A percentile compares a stretch with the other conserved stretches of the same genome.
Conservation (phyloP, 257 asterid genomes). For the Solanum habrochaites region DNA sequence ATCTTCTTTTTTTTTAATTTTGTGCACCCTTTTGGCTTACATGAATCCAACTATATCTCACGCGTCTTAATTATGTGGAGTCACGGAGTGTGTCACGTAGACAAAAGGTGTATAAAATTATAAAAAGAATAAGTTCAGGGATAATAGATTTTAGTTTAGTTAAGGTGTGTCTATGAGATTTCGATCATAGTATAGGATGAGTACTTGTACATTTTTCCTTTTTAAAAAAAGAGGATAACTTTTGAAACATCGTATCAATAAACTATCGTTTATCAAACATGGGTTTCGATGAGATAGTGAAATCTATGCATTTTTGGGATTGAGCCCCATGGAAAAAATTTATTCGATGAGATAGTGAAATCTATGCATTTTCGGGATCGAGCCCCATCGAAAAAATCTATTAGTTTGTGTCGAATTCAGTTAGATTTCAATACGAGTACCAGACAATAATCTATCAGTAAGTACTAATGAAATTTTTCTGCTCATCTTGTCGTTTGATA, state of each 20-base stretch:
- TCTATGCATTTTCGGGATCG: rapidly evolving
- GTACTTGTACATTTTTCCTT: too few species aligned
- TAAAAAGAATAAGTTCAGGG: too few species aligned
- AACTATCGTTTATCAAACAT: background rate
- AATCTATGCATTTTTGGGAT: rapidly evolving
- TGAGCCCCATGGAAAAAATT: background rate
- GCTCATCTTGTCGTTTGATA: background rate
- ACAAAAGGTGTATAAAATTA: too few species aligned
- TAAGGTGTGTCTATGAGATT: too few species aligned
- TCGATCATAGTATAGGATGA: too few species aligned
- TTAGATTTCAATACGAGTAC: too few species aligned
- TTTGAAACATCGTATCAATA: background rate
- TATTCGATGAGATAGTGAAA: background rate
- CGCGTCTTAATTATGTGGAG: too few species aligned
- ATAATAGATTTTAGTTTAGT: too few species aligned
- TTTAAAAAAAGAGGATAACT: background rate
- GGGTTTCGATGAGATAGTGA: background rate
- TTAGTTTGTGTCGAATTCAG: rapidly evolving
- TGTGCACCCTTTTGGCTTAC: too few species aligned
- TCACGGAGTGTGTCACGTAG: too few species aligned
- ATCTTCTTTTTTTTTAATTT: too few species aligned
- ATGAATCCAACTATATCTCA: too few species aligned
- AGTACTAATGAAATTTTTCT: background rate
- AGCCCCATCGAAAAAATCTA: background rate
- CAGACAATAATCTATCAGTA: background rate